Base-by-base conservation (phyloP, 2,329 filamentous ascomycete species). In the Nakataea oryzae region DNA sequence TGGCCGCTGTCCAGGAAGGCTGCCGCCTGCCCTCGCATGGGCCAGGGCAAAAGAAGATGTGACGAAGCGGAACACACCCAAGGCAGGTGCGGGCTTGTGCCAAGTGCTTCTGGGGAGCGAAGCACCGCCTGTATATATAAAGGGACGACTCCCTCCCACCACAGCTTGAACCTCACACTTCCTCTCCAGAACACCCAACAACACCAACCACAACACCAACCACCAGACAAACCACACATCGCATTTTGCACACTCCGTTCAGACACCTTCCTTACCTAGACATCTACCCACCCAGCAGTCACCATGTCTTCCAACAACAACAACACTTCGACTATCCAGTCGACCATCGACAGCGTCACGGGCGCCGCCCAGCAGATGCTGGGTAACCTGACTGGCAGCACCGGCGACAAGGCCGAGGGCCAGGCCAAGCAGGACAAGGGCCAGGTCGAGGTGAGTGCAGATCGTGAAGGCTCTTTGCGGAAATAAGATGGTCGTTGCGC, bases 251-350 rank as follows among this genome's bases (percentile, higher is more conserved):
- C 34, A n/a, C 11, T n/a, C n/a, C n/a, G n/a, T n/a, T n/a, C n/a
- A n/a, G n/a, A n/a, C n/a, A n/a, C n/a, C n/a, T n/a, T n/a, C n/a
- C 21, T 50, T n/a, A 24, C 12, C 54, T 28, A 56, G 1, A 28
- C 26, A 28, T 47, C 21, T 47, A 9, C 21, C 17, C 21, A 50
- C 41, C 41, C 21, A n/a, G 21, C 21, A 50, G 61, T 64, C 69
- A 74, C 57, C 58, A 78, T 78, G 74, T 78, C 75, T 70, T 58
- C 68, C 69, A 74, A 75, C 69, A 75, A 76, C 72, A 72, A 75
- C 63, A 75, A 74, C 68, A 83, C 88, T 67, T 96, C 91, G 65
- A 95, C 92, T 66, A 81, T 93, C 71, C 84, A 93, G 81, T 89
- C 90, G 63, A 87, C 87, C 76, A 72, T 90, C 68, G 88, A 93